Base-by-base conservation (phyloP, 2,329 filamentous ascomycete species). In the Onygenales sp. region DNA sequence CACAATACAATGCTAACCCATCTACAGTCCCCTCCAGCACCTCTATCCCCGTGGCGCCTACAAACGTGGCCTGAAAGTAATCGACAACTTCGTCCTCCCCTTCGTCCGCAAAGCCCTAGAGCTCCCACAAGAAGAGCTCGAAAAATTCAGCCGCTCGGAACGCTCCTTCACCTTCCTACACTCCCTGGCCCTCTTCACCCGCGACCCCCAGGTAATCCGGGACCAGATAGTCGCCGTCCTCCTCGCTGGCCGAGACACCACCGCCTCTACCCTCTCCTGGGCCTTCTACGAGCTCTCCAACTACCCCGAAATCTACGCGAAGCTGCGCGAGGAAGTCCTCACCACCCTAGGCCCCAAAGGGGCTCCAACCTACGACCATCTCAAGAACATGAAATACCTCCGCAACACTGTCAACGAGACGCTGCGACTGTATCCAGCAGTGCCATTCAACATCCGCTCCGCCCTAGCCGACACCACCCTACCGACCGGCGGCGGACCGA, bases 111-210 rank as follows among this genome's bases (percentile, higher is more conserved):
- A 78, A 11, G 79, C 86, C 0, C 78, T 93, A 6, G 73, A 74
- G 3, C 76, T 92, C 21, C 79, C 78, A 2, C 78, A 79, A 0
- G 78, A 81, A 10, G 85, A 92, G 65, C 78, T 91, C 4, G 80
- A 81, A 38, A 76, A 80, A 57, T 86, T 84, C 70, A 78, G 77
- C 54, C 87, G 85, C 65, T 81, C 80, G 5, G 84, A 87, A 64
- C 53, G 52, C 27, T 54, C 53, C 8, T 91, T 89, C 71, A 91
- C 85, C 2, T 92, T 93, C 70, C 77, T 93, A 27, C 86, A 93
- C 69, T 85, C 86, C 35, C 78, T 92, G 10, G 87, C 87, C 44
- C 75, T 75, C 45, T 88, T 86, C 70, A 92, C 87, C 0, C 80
- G 85, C 36, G 62, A 64, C 39, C 58, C 60, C 5, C 59, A 58